A percentile compares a stretch with the other conserved stretches of the same genome.
These are phyloP conservation scores for Eragrostis nindensis DNA, from an alignment of 176 grass and related monocot species.

Conservation along the genomic window DNA sequence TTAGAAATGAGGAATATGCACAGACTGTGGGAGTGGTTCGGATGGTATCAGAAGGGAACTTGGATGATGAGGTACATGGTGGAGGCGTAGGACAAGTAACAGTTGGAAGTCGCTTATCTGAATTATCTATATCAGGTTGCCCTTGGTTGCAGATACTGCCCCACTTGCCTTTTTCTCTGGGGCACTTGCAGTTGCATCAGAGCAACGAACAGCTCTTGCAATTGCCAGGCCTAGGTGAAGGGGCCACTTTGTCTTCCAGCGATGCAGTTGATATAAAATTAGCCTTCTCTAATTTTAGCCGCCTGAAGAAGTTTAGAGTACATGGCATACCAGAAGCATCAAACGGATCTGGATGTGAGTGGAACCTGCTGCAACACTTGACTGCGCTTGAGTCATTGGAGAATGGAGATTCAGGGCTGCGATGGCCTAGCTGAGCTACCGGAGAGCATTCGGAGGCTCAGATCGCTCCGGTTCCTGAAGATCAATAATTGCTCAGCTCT, in stretches of 20 bases:
- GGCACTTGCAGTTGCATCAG: accelerated
- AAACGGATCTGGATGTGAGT: not conserved
- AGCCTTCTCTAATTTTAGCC: no score
- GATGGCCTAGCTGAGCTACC: not conserved
- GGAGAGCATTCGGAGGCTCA: not conserved
- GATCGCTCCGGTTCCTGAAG: not conserved
- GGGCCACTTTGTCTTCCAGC: no score
- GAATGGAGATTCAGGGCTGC: not conserved
- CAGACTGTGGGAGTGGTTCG: not conserved
- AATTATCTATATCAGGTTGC: no score
- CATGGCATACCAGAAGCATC: accelerated
- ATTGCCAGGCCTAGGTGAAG: no score
- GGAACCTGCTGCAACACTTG: not conserved
- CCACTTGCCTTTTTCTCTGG: not conserved
- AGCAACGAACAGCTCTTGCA: not conserved
- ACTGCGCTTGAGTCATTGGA: not conserved
- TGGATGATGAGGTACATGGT: no score
- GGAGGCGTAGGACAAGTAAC: no score
- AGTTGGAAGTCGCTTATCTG: no score
- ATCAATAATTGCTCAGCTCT: no score
- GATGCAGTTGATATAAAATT: no score
- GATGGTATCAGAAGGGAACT: not conserved
- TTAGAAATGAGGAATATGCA: not conserved
- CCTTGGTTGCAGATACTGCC: no score
- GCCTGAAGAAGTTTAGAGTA: not conserved